Evolutionary conservation across 257 asterid genomes (phyloP), one percentile per base, ranked within the genome.

Genomic region (Eustoma russellianum): DNA sequence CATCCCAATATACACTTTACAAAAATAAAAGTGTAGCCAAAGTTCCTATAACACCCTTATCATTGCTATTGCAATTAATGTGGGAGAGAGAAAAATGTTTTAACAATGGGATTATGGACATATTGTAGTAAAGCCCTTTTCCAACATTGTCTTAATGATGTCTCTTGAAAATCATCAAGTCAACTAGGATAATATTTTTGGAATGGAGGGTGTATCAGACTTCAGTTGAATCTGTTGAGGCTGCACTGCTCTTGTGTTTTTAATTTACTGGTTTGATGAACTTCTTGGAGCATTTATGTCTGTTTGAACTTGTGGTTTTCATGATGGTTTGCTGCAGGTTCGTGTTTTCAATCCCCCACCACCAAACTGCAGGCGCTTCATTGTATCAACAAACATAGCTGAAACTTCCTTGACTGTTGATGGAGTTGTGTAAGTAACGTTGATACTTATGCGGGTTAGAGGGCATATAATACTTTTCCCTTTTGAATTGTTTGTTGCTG

Each of bases 361-460:
- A 65, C 83, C 92, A 59, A 84, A 77, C 77, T 91, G 96, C 59
- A 81, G 98, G 68, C 79, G 95, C 63, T 80, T 87, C 74, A 86
- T 87, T 49, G 86, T 91, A 66, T 80, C 98, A 65, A 91, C 98
- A 52, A 91, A 91, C 73, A 87, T 91, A 66, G 96, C 96, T n/a
- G 98, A 91, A 73, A 91, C 95, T 38, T 91, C 98, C 56, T 77
- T 87, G 86, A 91, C 98, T 18, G 94, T 91, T 58, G 96, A 91
- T 68, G 98, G 98, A 75, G 98, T 91, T 17, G 98, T 84, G 96
- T 91, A 83, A 82, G 96, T 30, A 49, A 34, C 41, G 10, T 14
- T 55, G 41, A 33, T 34, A 53, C 50, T 12, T 54, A 7, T 16
- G 15, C 17, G n/a, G 19, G 12, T 38, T 38, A 38, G 5, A 35